These are phyloP conservation scores for Fusarium sp. DNA, from an alignment of 2,329 filamentous ascomycete genomes.

Conservation along the genomic window DNA sequence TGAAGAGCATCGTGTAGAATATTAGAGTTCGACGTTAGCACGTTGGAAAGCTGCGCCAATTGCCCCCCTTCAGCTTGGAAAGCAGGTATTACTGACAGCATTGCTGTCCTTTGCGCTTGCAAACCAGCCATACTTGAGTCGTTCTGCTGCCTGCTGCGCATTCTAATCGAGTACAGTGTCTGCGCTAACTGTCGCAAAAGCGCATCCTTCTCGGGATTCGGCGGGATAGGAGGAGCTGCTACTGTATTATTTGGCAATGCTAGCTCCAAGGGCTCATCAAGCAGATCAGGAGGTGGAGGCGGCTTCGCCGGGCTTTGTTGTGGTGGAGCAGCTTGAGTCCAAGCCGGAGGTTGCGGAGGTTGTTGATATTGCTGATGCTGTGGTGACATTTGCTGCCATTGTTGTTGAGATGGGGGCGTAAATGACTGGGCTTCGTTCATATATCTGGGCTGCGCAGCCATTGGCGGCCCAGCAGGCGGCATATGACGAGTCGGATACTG, in stretches of 20 bases:
- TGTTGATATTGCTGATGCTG: conserved; percentile 39
- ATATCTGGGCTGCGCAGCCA: conserved; percentile 32
- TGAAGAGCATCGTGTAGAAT: conserved; percentile 82
- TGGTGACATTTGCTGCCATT: conserved; percentile 45
- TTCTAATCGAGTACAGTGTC: conserved; percentile 76
- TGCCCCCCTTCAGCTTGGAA: conserved; percentile 80
- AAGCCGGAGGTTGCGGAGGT: conserved; percentile 43
- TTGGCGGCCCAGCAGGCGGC: conserved; percentile 26
- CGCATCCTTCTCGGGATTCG: conserved; percentile 94
- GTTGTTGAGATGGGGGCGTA: conserved; percentile 34
- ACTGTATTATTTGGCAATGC: conserved; percentile 63
- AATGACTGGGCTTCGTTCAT: conserved; percentile 37
- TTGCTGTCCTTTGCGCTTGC: conserved; percentile 81
- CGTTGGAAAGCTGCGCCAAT: conserved; percentile 76
- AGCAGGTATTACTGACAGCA: conserved; percentile 75
- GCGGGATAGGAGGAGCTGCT: conserved; percentile 86
- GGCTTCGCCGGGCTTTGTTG: conserved; percentile 41
- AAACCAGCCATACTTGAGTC: conserved; percentile 80
- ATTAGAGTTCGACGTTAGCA: conserved; percentile 80
- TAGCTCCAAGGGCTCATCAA: conserved; percentile 69
- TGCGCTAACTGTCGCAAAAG: conserved; percentile 81
- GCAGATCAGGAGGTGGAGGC: conserved; percentile 62
- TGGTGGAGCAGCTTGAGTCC: conserved; percentile 44
- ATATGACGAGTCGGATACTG: conserved; percentile 40
- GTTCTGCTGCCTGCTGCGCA: conserved; percentile 77